These are phyloP conservation scores for Mucor indicus DNA, from an alignment of 371 early-diverging fungal genomes.

Conservation along the genomic window DNA sequence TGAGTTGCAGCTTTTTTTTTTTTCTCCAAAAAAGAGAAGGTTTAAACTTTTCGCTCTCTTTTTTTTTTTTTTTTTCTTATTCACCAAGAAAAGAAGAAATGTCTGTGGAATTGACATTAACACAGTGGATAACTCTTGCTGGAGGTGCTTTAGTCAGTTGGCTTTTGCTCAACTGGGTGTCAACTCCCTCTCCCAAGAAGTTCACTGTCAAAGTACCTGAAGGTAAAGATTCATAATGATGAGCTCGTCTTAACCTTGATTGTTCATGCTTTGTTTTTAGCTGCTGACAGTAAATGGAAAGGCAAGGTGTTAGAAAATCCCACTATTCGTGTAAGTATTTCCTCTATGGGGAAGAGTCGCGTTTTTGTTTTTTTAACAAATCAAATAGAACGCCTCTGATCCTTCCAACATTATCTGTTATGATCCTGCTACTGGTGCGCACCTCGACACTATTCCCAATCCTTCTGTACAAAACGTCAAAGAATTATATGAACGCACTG, in stretches of 20 bases:
- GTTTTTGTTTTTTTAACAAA: neutral
- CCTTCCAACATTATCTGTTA: constrained; percentile 73
- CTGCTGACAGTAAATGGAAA: constrained; percentile 51
- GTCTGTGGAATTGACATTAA: constrained; percentile 1
- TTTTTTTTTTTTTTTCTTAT: too few species aligned
- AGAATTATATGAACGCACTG: constrained; percentile 54
- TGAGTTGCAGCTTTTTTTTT: too few species aligned
- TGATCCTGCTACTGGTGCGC: constrained; percentile 85
- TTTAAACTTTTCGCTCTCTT: too few species aligned
- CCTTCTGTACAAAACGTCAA: constrained; percentile 59
- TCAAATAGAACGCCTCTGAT: constrained; percentile 44
- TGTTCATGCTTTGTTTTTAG: constrained; percentile 7
- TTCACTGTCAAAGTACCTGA: constrained; percentile 37
- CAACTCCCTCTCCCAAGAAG: constrained; percentile 30
- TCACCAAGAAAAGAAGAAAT: too few species aligned
- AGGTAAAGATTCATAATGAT: constrained; percentile 19
- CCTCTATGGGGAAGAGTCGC: neutral
- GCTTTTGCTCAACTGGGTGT: constrained; percentile 24
- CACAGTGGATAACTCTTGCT: constrained; percentile 24
- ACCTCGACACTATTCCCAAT: constrained; percentile 62
- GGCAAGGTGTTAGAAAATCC: constrained; percentile 54
- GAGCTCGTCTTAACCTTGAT: neutral
- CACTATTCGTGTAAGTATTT: constrained; percentile 46
- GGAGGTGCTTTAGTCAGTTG: constrained; percentile 33
- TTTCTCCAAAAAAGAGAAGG: too few species aligned